Base-by-base conservation (phyloP, 306 rosid genomes). In the Glycyrrhiza uralensis region DNA sequence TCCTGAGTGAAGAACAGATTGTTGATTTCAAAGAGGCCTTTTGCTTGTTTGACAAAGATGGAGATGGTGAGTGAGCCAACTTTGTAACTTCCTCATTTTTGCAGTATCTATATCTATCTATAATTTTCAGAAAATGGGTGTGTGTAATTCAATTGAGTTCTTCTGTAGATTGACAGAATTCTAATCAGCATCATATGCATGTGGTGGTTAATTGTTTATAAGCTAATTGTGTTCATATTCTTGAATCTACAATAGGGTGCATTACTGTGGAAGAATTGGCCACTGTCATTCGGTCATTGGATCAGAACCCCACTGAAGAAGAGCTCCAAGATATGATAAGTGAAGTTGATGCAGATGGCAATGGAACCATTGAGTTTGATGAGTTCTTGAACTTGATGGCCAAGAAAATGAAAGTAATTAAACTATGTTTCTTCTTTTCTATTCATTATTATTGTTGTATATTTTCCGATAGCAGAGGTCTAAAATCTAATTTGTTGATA, bases 331-430 rank as follows among this genome's bases (percentile, higher is more conserved):
- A 84, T 47, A 95, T 95, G 96, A 95, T 95, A 6, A 89, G 30
- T 13, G 96, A 95, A 70, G 91, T 91, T 0, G 99, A 95, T 58
- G 82, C 67, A 11, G 99, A 95, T 70, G 97, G 97, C 58, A 91
- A 91, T 69, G 99, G 99, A 32, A 95, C 97, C n/a, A 95, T 91
- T 17, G 99, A 95, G 33, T 95, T 95, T 69, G 81, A 86, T 3
- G 99, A 95, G 85, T 95, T 95, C 80, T 74, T 95, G 71, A 85
- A 74, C 80, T 83, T 91, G 46, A 95, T 95, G 99, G 97, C 96
- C 45, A 88, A 81, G 76, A 95, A 91, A 87, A 83, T 91, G 29
- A 91, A 88, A 86, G 99, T 91, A 86, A 72, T 8, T 18, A 84
- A 56, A n/a, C 8, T 1, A 4, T 39, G 60, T 30, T 66, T 24